phyloP scores from a whole-genome alignment of 2,329 filamentous ascomycete genomes.

The Dothideomycetes sp. region DNA sequence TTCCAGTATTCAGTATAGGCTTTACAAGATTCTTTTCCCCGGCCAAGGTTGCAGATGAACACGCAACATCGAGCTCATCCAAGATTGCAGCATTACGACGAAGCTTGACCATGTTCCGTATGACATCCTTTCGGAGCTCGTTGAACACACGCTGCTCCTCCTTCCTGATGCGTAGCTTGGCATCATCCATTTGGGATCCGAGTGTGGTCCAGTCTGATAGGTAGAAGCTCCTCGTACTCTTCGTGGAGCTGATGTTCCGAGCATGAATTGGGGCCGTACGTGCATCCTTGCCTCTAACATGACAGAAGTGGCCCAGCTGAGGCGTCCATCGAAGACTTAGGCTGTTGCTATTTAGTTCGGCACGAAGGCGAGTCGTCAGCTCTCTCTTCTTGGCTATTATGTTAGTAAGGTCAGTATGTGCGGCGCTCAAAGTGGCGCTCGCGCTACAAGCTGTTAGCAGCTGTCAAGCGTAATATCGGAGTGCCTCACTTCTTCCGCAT shows the following conservation, averaged over 20 bases:
- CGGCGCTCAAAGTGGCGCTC: constrained; percentile 49
- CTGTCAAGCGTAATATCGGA: not conserved
- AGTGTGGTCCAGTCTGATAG: constrained; percentile 73
- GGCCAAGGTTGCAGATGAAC: constrained; percentile 73
- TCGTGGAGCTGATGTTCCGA: constrained; percentile 61
- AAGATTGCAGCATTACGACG: constrained; percentile 83
- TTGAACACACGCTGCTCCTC: constrained; percentile 79
- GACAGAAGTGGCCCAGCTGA: constrained; percentile 78
- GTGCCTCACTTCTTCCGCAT: constrained; percentile 38
- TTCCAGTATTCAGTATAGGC: constrained; percentile 55
- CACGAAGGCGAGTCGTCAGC: constrained; percentile 52
- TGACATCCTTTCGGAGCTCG: constrained; percentile 61
- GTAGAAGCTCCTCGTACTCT: constrained; percentile 76
- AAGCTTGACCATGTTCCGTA: constrained; percentile 72
- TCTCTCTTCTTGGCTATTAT: constrained; percentile 49
- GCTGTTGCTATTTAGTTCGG: constrained; percentile 43
- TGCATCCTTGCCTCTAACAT: constrained; percentile 73
- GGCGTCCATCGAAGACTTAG: constrained; percentile 80
- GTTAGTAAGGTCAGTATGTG: constrained; percentile 57
- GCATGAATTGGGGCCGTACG: constrained; percentile 33
- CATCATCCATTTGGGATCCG: constrained; percentile 67
- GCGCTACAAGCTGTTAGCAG: constrained; percentile 31
- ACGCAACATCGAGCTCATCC: constrained; percentile 84
- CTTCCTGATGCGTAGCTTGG: constrained; percentile 62
- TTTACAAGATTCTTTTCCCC: constrained; percentile 61